Conservation (phyloP, 208 protist species). For the Acanthamoeba divionensis region DNA sequence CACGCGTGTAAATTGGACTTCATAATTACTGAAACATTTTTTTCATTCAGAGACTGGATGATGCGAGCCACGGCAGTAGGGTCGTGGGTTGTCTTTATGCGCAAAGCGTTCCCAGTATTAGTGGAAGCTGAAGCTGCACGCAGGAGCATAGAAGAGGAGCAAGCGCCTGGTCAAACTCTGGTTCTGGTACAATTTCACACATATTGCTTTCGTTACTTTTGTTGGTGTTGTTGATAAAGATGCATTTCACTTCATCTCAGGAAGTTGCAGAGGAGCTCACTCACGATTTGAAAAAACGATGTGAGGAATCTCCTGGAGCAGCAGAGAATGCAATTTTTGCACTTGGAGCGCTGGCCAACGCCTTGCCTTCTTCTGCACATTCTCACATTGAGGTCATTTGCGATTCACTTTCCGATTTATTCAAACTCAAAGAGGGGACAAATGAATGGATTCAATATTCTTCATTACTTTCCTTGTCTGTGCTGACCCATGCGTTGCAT, state of each 20-base stretch:
- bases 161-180: not conserved
- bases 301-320: conserved; percentile 11
- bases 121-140: conserved; percentile 33
- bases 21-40: not conserved
- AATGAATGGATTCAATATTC: not conserved
- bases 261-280: conserved; percentile 34
- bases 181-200: no score
- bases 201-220: no score
- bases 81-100: conserved; percentile 15
- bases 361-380: not conserved
- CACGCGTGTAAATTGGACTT: not conserved
- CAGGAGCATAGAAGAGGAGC: not conserved
- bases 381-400: conserved; percentile 43
- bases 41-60: not conserved
- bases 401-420: conserved; percentile 10
- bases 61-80: conserved; percentile 14
- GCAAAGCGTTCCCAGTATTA: conserved; percentile 5
- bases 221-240: no score
- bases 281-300: not conserved
- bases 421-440: not conserved
- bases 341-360: not conserved
- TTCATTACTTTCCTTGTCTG: not conserved
- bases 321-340: conserved; percentile 21
- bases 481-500: conserved; percentile 25
- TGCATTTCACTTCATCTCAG: not conserved